Conservation (phyloP, 495 filamentous ascomycete genomes). For the Trichoderma reesei region DNA sequence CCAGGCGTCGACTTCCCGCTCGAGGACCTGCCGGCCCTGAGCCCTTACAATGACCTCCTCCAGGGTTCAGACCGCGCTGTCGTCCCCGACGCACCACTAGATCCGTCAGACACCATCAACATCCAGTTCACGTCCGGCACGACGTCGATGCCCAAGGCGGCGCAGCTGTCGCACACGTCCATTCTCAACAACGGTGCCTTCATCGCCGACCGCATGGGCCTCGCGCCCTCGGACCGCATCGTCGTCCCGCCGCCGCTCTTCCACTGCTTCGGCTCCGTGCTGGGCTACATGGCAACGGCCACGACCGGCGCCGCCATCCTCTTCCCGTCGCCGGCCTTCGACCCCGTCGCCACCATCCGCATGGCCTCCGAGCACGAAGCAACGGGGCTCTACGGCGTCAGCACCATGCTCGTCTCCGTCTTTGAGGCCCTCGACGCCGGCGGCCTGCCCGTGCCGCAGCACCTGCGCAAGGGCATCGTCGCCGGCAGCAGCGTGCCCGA, state of each 20-base stretch:
- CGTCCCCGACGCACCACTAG: slow-evolving; percentile 40
- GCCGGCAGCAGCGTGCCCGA: slow-evolving; percentile 77
- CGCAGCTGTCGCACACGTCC: slow-evolving; percentile 70
- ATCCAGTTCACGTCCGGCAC: slow-evolving; percentile 97
- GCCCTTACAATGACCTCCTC: slow-evolving; percentile 46
- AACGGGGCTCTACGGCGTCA: slow-evolving; percentile 85
- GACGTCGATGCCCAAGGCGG: slow-evolving; percentile 82
- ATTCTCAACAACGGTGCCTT: slow-evolving; percentile 86
- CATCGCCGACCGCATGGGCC: slow-evolving; percentile 74
- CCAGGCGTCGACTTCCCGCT: slow-evolving; percentile 22
- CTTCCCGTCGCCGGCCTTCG: slow-evolving; percentile 81
- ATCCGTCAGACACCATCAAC: slow-evolving; percentile 68
- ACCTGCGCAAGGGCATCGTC: slow-evolving; percentile 82
- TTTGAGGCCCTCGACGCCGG: slow-evolving; percentile 55
- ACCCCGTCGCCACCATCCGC: slow-evolving; percentile 59
- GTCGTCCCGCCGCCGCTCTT: slow-evolving; percentile 85
- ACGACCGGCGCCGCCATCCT: slow-evolving; percentile 80
- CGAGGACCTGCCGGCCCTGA: slow-evolving; percentile 24
- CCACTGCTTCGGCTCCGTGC: slow-evolving; percentile 85
- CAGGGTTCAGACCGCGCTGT: slow-evolving; percentile 27
- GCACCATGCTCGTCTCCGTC: slow-evolving; percentile 93
- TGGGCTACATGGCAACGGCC: slow-evolving; percentile 90
- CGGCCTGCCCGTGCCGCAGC: slow-evolving; percentile 22
- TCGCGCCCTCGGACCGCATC: slow-evolving; percentile 61
- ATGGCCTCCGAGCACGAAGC: slow-evolving; percentile 66